Evolutionary conservation across 2,329 filamentous ascomycete species (phyloP).

Genomic region (Huntiella bhutanensis): DNA sequence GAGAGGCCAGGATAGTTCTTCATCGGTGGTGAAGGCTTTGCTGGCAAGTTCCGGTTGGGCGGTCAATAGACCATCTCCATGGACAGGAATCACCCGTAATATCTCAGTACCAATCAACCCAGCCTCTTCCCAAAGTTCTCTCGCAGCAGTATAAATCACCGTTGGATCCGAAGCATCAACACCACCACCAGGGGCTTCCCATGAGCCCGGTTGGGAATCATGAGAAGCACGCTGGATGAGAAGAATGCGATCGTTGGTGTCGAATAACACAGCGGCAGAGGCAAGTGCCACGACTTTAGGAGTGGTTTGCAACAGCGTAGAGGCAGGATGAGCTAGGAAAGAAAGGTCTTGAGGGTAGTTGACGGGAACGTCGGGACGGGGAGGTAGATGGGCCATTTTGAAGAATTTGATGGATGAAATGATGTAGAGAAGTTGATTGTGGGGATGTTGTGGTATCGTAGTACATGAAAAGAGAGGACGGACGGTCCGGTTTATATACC

Average conservation of each 20-base stretch:
- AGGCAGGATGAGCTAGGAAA: slow-evolving; percentile 11
- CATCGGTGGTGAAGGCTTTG: slow-evolving; percentile 1
- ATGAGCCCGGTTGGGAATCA: slow-evolving; percentile 26
- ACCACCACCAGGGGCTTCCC: slow-evolving; percentile 32
- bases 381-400: slow-evolving; percentile 8
- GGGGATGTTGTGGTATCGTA: background rate
- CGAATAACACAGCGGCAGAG: slow-evolving; percentile 20
- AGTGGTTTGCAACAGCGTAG: slow-evolving; percentile 13
- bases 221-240: slow-evolving; percentile 27
- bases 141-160: slow-evolving; percentile 24
- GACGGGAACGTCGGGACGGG: slow-evolving; percentile 12
- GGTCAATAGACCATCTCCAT: slow-evolving; percentile 11
- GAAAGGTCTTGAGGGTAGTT: slow-evolving; percentile 12
- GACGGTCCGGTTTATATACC: too few species aligned
- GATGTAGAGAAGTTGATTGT: too few species aligned
- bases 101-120: slow-evolving; percentile 20
- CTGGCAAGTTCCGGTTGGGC: slow-evolving; percentile 2
- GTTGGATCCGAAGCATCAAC: slow-evolving; percentile 23
- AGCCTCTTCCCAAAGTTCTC: slow-evolving; percentile 30
- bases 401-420: background rate
- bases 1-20: slow-evolving; percentile 2
- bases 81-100: slow-evolving; percentile 17
- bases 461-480: background rate
- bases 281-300: slow-evolving; percentile 16
- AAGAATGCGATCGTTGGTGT: slow-evolving; percentile 20